Base-by-base conservation (phyloP, 352 stramenopile genomes). In the Halophytophthora batemanensis region DNA sequence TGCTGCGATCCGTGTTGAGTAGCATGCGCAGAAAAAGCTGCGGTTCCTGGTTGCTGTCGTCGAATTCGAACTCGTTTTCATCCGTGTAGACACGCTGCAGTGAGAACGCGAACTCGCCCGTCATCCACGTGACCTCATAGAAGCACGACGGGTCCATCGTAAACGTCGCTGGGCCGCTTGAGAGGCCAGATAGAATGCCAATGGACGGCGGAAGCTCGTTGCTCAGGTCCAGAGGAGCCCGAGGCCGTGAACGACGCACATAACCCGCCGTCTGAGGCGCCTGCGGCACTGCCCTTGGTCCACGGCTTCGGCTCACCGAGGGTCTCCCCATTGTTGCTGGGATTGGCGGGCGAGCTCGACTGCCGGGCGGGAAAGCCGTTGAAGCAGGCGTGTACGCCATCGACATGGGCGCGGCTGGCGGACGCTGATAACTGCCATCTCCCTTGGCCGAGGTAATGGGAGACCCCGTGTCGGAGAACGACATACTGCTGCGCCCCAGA, bases 11-110 rank as follows among this genome's bases (percentile, higher is more conserved):
- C 45, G 78, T 89, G 56, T 89, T 81, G 21, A 89, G 69, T 40
- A 89, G 64, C 78, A 89, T 87, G 6, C 78, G 75, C 52, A 89
- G 54, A 38, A 77, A 89, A 45, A 87, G 69, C 34, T 74, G 56
- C 21, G 53, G 54, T 22, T 77, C 61, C 31, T 56, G 42, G 33
- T 59, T 72, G 41, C 64, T 50, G n/a, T 73, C 65, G 36, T 69
- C 58, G 19, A 69, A 74, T 34, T 76, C 50, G 19, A 59, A 74
- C 31, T 77, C 53, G 22, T 70, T 67, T 22, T 77, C 64, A 8
- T 79, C 72, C 2, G 74, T 55, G 64, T 86, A 87, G 4, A 89
- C 71, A 25, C 74, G 75, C 56, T 89, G 78, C 37, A 89, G 74
- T 17, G 78, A 89, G 38, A 86, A 89, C 3, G 75, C 78, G 56